Evolutionary conservation across 1,284 basidiomycete species (phyloP).

Genomic region (Pseudozyma thailandica): DNA sequence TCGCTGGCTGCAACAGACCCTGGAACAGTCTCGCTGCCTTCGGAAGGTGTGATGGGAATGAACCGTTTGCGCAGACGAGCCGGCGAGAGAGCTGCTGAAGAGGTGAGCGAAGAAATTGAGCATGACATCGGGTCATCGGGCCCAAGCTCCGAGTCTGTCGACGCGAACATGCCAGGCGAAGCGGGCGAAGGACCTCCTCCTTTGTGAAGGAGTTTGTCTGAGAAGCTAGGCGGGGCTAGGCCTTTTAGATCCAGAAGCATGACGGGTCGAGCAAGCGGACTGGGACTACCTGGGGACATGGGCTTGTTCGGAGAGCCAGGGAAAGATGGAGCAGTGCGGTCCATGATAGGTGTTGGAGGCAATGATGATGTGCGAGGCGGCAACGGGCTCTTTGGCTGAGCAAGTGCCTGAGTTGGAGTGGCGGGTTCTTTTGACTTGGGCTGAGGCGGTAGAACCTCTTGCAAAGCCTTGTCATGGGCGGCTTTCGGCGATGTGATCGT

Average conservation of each 20-base stretch:
- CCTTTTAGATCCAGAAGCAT: slow-evolving; percentile 33
- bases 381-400: slow-evolving; percentile 16
- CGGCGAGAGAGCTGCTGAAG: slow-evolving; percentile 21
- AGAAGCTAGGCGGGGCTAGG: slow-evolving; percentile 24
- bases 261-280: slow-evolving; percentile 16
- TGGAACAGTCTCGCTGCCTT: slow-evolving; percentile 47
- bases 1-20: slow-evolving; percentile 42
- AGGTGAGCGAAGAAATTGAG: slow-evolving; percentile 27
- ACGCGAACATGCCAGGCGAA: slow-evolving; percentile 31
- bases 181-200: slow-evolving; percentile 8
- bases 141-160: slow-evolving; percentile 37
- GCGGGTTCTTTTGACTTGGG: background rate
- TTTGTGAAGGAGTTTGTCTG: background rate
- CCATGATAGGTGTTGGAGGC: slow-evolving; percentile 21
- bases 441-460: background rate
- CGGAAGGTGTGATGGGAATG: slow-evolving; percentile 31
- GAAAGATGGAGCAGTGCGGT: slow-evolving; percentile 13
- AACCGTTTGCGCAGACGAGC: slow-evolving; percentile 17
- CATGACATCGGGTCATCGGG: slow-evolving; percentile 27
- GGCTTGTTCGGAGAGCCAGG: slow-evolving; percentile 45
- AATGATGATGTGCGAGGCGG: slow-evolving; percentile 42
- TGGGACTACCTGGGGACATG: slow-evolving; percentile 15
- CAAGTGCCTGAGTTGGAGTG: background rate
- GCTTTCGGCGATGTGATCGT: background rate
- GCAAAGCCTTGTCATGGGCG: background rate